Base-by-base conservation (phyloP, 2,329 filamentous ascomycete genomes). In the Tolypocladium pustulatum region DNA sequence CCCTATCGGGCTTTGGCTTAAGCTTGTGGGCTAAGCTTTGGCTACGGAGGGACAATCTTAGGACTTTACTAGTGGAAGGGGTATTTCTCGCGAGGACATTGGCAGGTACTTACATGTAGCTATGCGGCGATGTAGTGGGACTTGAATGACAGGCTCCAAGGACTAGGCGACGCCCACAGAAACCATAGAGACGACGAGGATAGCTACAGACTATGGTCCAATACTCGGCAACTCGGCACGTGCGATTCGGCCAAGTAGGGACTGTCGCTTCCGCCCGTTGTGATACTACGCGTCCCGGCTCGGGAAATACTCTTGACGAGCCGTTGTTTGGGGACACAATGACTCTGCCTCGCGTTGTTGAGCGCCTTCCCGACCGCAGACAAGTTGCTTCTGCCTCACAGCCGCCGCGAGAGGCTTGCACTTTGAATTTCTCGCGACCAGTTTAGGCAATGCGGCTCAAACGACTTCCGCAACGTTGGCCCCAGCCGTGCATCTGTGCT, bases 401-500 rank as follows among this genome's bases (percentile, higher is more conserved):
- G 34, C 55, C 17, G 43, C n/a, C 6, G 53, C 58, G 30, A 64
- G 64, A 57, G 60, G 61, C 41, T 57, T 66, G 41, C 65, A 67
- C n/a, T 60, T 68, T 36, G 41, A 62, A 59, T 32, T 65, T 65
- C 17, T 63, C n/a, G 66, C 37, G 65, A 67, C 30, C 38, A 61
- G 1, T 63, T 69, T 25, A 64, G 65, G 57, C 60, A 58, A 17
- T 57, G 59, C 34, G 65, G 66, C 49, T 61, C 40, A n/a, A 40
- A 22, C 41, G 57, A 49, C 52, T 65, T 58, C 56, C 65, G 58
- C 56, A 61, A 55, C 41, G 38, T 54, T 54, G 61, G 55, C 12
- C 60, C 61, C 8, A 59, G 65, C 4, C 65, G 70, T 30, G 56
- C 68, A 25, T 58, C 68, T 22, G 68, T 73, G 8, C 61, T 68